These are phyloP conservation scores for Gossypium stocksii DNA, from an alignment of 345 rosid genomes.

Conservation along the genomic window DNA sequence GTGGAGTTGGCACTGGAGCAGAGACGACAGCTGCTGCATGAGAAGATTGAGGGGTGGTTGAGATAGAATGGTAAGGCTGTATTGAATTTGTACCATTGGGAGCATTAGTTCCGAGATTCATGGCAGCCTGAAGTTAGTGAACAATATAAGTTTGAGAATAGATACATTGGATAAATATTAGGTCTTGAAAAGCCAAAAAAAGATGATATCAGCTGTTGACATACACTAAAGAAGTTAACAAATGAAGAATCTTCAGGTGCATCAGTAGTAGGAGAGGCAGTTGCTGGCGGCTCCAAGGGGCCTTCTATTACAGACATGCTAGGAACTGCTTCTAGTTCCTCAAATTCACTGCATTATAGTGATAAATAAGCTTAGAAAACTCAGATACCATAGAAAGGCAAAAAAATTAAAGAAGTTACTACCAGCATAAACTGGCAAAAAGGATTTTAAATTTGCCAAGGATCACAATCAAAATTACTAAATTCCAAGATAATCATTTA, in stretches of 20 bases:
- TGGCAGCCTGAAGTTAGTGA: conserved; percentile 36
- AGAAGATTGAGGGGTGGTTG: conserved; percentile 35
- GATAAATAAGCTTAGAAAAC: neutral
- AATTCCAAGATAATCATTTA: neutral
- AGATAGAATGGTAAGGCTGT: conserved; percentile 35
- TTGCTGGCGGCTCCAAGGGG: conserved; percentile 53
- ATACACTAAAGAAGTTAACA: conserved; percentile 58
- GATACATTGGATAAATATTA: neutral
- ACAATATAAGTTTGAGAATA: conserved; percentile 8
- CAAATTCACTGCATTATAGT: conserved; percentile 44
- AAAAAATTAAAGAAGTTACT: neutral
- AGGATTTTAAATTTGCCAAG: neutral
- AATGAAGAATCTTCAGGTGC: conserved; percentile 53
- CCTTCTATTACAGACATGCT: conserved; percentile 57
- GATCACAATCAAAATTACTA: neutral
- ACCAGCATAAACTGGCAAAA: neutral
- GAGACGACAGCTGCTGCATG: conserved; percentile 28
- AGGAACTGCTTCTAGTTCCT: conserved; percentile 67
- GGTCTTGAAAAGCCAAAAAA: neutral
- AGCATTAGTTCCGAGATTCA: conserved; percentile 38
- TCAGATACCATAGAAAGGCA: neutral
- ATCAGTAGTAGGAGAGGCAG: conserved; percentile 36
- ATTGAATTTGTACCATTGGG: conserved; percentile 29
- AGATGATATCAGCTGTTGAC: conserved; percentile 11
- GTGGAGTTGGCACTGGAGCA: conserved; percentile 31